Base-by-base conservation (phyloP, 371 early-diverging fungal species). In the Circinella minor region DNA sequence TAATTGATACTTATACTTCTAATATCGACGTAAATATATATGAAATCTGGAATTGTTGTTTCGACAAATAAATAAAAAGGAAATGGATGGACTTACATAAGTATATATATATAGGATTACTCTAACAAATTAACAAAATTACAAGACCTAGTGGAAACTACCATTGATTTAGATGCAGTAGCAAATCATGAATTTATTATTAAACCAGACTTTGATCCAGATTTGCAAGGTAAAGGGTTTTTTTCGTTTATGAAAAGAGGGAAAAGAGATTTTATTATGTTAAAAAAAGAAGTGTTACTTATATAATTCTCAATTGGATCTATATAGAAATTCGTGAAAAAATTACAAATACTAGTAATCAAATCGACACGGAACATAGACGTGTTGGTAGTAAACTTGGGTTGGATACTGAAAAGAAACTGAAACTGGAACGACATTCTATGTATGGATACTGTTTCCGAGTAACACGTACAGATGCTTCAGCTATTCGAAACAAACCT, bases 111-210 rank as follows among this genome's bases (percentile, higher is more conserved):
- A 8, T 70, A 86, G 74, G 82, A 89, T 60, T 81, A 83, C 57
- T 73, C 71, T 20, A 81, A 72, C 11, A 82, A 90, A 43, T 79
- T 97, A 39, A 75, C 72, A 36, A 89, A 89, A 18, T 74, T 95
- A 37, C 83, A 88, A 69, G 90, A 91, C 49, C 74, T 96, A 68
- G 94, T 98, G 4, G 98, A 96, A 69, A 90, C 91, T 0, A 95
- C 95, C 0, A 90, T 99, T 63, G 99, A 99, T 77, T 78, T 99
- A 27, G 90, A 90, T 8, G 93, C 95, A 4, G 87, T 91, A 0
- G 96, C 96, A 47, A 77, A 86, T 62, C 98, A 98, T 76, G 93
- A 97, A 72, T 98, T 92, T 71, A 77, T 93, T n/a, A 90, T 99
- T 68, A 92, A 92, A 51, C 82, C 98, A 0, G 92, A 93, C 47